phyloP scores from a whole-genome alignment of 2,329 filamentous ascomycete species.

The Colletotrichum sp. region DNA sequence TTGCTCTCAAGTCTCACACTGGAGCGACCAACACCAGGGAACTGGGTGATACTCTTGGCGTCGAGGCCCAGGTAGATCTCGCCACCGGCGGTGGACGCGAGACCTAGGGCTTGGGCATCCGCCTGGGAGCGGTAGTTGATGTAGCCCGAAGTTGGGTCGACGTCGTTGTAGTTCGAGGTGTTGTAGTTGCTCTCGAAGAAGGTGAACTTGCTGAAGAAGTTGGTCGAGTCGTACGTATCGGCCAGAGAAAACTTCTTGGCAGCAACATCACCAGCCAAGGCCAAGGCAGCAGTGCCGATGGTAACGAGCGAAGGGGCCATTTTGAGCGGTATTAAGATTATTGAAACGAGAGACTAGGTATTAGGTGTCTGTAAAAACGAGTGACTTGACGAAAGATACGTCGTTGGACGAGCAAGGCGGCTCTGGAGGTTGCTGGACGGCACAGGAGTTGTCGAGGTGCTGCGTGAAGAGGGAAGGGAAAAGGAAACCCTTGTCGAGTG shows the following conservation, averaged over 20 bases:
- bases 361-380: constrained; percentile 29
- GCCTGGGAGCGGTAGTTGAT: constrained; percentile 56
- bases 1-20: constrained; percentile 72
- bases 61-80: constrained; percentile 46
- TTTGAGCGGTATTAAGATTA: constrained; percentile 23
- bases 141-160: constrained; percentile 69
- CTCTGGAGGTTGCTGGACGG: constrained; percentile 25
- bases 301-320: constrained; percentile 48
- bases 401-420: constrained; percentile 42
- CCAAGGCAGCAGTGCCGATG: constrained; percentile 42
- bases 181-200: constrained; percentile 37
- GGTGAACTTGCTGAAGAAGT: constrained; percentile 54
- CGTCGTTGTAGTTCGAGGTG: constrained; percentile 22
- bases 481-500: not conserved
- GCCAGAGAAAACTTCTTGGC: constrained; percentile 40
- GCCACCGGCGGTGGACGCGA: constrained; percentile 34
- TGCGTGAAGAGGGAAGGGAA: not conserved
- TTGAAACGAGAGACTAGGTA: constrained; percentile 30
- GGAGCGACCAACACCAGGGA: constrained; percentile 40
- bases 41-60: constrained; percentile 24
- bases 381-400: constrained; percentile 49
- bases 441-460: constrained; percentile 2
- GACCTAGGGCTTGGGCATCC: constrained; percentile 38
- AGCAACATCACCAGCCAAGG: constrained; percentile 35
- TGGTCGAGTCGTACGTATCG: constrained; percentile 43